A percentile compares a stretch with the other conserved stretches of the same genome.
phyloP scores from a whole-genome alignment of 805 yeast species.

The Cyberlindnera mycetangii region DNA sequence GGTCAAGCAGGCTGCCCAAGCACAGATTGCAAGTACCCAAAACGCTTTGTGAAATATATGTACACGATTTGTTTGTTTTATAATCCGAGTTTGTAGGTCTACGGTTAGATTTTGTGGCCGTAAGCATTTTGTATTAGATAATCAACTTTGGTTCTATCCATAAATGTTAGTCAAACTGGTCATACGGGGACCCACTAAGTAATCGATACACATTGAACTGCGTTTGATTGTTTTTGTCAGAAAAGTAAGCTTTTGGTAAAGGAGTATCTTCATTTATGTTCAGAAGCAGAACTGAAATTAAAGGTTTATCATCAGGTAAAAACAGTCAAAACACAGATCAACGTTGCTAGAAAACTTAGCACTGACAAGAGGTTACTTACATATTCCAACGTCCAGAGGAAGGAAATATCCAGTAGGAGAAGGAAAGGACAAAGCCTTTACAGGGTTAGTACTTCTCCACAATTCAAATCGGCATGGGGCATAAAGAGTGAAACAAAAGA shows the following conservation, averaged over 20 bases:
- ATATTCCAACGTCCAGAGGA: neutral
- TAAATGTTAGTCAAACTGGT: neutral
- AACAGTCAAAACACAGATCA: too few relatives aligned
- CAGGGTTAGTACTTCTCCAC: neutral
- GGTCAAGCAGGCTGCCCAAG: slow-evolving; percentile 5
- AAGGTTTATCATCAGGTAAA: slow-evolving; percentile 56
- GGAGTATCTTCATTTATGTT: slow-evolving; percentile 74
- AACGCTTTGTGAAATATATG: neutral
- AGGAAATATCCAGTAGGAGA: neutral
- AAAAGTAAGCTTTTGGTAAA: slow-evolving; percentile 53
- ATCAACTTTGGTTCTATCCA: too few relatives aligned
- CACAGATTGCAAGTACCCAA: slow-evolving; percentile 4
- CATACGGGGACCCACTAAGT: too few relatives aligned
- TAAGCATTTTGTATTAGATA: too few relatives aligned
- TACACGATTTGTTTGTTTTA: neutral
- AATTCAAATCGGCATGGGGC: neutral
- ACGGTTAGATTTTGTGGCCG: too few relatives aligned
- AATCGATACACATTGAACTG: neutral
- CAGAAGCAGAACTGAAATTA: slow-evolving; percentile 96
- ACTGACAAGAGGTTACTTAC: too few relatives aligned
- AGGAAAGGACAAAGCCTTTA: neutral
- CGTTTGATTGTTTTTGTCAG: slow-evolving; percentile 15
- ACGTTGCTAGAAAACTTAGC: neutral
- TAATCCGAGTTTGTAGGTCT: too few relatives aligned
- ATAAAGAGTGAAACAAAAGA: neutral